A percentile compares a stretch with the other conserved stretches of the same genome.
Evolutionary conservation across 2,329 filamentous ascomycete genomes (phyloP).

Genomic region (Stylonectria norvegica): DNA sequence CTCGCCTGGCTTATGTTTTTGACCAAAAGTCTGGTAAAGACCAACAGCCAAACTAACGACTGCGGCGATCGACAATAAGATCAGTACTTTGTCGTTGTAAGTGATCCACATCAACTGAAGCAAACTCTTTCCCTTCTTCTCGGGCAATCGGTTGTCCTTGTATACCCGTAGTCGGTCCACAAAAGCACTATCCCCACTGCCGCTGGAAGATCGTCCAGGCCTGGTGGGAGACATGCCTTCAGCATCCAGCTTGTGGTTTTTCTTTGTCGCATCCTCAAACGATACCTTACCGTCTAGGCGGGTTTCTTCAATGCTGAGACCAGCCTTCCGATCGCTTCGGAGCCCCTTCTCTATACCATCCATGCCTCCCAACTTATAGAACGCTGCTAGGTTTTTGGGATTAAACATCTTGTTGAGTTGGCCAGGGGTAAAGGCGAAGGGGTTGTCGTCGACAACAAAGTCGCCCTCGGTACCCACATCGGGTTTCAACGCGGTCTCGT

Average conservation of each 20-base stretch:
- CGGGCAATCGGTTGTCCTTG: conserved; percentile 68
- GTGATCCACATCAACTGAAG: conserved; percentile 76
- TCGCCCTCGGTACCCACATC: conserved; percentile 74
- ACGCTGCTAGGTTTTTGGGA: conserved; percentile 81
- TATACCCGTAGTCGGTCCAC: conserved; percentile 67
- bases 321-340: conserved; percentile 66
- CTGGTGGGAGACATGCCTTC: conserved; percentile 24
- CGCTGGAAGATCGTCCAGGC: conserved; percentile 4
- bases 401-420: conserved; percentile 85
- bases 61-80: conserved; percentile 67
- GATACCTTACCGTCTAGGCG: conserved; percentile 61
- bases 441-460: conserved; percentile 73
- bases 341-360: conserved; percentile 76
- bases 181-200: conserved; percentile 39
- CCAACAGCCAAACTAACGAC: conserved; percentile 71
- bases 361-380: conserved; percentile 75
- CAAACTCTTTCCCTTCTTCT: conserved; percentile 70
- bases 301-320: conserved; percentile 74
- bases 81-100: conserved; percentile 78
- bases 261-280: conserved; percentile 65
- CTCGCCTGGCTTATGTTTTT: conserved; percentile 46
- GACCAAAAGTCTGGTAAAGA: conserved; percentile 70
- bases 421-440: conserved; percentile 81
- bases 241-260: conserved; percentile 32
- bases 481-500: conserved; percentile 67